Conservation (phyloP, 2,329 filamentous ascomycete species). For the Xylariaceae sp. region DNA sequence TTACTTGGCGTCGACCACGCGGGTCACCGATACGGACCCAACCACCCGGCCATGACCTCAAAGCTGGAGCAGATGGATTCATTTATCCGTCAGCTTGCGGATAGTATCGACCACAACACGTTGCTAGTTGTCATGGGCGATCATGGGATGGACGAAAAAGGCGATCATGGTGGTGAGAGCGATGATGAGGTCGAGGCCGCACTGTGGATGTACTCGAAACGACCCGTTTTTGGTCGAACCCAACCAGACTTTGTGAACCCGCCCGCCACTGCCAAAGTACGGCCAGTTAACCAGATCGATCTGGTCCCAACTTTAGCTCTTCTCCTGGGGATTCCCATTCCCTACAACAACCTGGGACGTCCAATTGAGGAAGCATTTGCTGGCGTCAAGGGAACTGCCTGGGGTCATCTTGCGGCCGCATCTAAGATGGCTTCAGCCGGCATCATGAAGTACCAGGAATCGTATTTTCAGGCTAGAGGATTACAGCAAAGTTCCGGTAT, state of each 20-base stretch:
- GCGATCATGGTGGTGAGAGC: conserved; percentile 97
- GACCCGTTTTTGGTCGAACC: conserved; percentile 75
- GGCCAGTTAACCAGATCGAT: conserved; percentile 82
- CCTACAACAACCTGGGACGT: conserved; percentile 89
- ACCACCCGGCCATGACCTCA: conserved; percentile 84
- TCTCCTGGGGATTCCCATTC: conserved; percentile 85
- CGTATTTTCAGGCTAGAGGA: conserved; percentile 72
- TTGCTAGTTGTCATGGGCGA: conserved; percentile 97
- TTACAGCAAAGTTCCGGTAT: conserved; percentile 58
- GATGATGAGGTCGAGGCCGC: conserved; percentile 94
- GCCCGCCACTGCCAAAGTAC: conserved; percentile 69
- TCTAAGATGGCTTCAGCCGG: conserved; percentile 77
- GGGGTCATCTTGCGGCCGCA: conserved; percentile 72
- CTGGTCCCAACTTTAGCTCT: conserved; percentile 88
- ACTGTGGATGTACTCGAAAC: conserved; percentile 97
- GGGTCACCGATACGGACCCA: conserved; percentile 90
- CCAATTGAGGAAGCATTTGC: conserved; percentile 94
- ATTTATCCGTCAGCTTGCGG: conserved; percentile 69
- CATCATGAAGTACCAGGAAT: conserved; percentile 81
- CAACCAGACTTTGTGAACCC: conserved; percentile 54
- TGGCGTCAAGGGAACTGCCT: conserved; percentile 64
- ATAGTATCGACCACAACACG: conserved; percentile 75
- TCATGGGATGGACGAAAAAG: conserved; percentile 96
- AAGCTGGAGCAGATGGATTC: conserved; percentile 90
- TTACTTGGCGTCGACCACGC: conserved; percentile 95